Base-by-base conservation (phyloP, 2,329 filamentous ascomycete species). In the Monilinia vaccinii-corymbosi region DNA sequence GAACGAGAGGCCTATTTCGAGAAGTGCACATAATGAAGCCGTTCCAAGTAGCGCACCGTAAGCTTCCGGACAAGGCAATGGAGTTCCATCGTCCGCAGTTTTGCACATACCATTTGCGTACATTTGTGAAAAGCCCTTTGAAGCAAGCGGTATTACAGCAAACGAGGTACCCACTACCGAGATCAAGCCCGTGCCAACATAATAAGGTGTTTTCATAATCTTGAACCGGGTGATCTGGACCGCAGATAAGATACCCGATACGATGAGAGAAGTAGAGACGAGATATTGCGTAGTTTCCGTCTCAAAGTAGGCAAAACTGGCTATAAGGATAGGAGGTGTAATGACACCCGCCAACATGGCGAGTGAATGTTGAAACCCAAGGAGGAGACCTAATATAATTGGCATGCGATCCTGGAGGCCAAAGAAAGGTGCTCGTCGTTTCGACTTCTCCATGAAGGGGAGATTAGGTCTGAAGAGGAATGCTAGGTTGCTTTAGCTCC, bases 81-180 rank as follows among this genome's bases (percentile, higher is more conserved):
- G 80, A n/a, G 87, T 9, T 88, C 89, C 61, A 86, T 88, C 52
- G 75, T 61, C 56, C 11, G 55, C 55, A 8, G 57, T 46, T 21
- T 56, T 52, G 51, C 63, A 64, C 47, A 60, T 65, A 6, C 66
- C 67, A 48, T 67, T 68, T 5, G 44, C 76, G 40, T 93, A 93
- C 87, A 92, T 93, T 70, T 93, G 88, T 2, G 77, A 71, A 46
- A 94, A 81, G 4, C 85, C 87, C 50, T 88, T 87, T 36, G 80
- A 81, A 1, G 88, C 87, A 31, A 91, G 83, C 4, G 87, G 82
- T 62, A 92, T 89, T 62, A 88, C 86, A 49, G 87, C 80, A 70
- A 93, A 93, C 0, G 88, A 89, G 18, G 90, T 87, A 18, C 87
- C 88, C 4, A 91, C 87, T 4, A 91, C 90, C 0, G 87, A 90